A percentile compares a stretch with the other conserved stretches of the same genome.
These are phyloP conservation scores for Globisporangium emineosum DNA, from an alignment of 352 stramenopile genomes.

Conservation along the genomic window DNA sequence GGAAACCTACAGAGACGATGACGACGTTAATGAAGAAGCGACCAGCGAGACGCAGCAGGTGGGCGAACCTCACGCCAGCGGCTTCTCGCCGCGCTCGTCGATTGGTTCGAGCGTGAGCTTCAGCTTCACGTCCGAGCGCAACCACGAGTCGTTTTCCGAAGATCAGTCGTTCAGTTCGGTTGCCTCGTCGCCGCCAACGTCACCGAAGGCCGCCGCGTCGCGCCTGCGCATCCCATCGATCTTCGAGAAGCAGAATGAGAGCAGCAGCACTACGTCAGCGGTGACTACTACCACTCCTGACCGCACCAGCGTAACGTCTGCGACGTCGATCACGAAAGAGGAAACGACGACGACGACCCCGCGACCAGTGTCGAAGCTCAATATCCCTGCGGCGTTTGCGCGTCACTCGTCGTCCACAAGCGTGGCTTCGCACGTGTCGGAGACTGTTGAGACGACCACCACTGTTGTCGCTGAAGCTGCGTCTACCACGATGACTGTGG, in stretches of 20 bases:
- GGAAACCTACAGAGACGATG: constrained; percentile 9
- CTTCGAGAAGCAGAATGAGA: constrained; percentile 36
- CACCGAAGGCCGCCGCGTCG: constrained; percentile 21
- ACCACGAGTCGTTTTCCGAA: constrained; percentile 17
- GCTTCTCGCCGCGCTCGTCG: constrained; percentile 16
- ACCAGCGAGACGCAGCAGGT: not conserved
- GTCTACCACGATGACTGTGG: not conserved
- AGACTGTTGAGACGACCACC: not conserved
- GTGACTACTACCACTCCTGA: not conserved
- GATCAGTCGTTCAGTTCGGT: constrained; percentile 19
- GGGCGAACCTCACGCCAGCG: not conserved
- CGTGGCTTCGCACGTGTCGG: not conserved
- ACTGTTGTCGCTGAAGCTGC: not conserved
- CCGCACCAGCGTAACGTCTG: constrained; percentile 27
- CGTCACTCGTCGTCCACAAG: not conserved
- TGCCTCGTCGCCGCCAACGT: constrained; percentile 17
- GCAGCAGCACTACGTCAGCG: not conserved
- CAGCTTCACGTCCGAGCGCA: constrained; percentile 21
- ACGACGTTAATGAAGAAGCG: not conserved
- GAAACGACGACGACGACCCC: constrained; percentile 11
- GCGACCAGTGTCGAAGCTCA: constrained; percentile 17
- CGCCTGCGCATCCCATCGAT: constrained; percentile 53
- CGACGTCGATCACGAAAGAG: constrained; percentile 26
- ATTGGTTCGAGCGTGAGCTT: constrained; percentile 20
- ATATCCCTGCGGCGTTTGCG: constrained; percentile 23